Conservation (phyloP, 2,329 filamentous ascomycete genomes). For the Waltergamsia citrina region DNA sequence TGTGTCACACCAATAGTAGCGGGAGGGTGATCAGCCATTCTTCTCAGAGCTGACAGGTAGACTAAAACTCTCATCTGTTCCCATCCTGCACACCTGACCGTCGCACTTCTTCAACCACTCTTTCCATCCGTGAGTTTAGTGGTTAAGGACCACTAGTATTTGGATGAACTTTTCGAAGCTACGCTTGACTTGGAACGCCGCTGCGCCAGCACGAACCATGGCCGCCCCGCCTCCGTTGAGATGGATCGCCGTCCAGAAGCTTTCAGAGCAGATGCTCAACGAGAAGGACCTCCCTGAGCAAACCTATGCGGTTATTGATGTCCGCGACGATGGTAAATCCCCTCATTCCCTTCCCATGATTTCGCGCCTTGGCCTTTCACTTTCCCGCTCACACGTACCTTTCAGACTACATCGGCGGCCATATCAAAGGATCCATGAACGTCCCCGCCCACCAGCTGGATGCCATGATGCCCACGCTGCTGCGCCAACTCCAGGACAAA, state of each 20-base stretch:
- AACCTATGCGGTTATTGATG: constrained; percentile 71
- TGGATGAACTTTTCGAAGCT: not conserved
- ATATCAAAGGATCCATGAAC: constrained; percentile 72
- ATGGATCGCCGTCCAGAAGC: constrained; percentile 58
- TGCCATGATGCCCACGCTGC: constrained; percentile 69
- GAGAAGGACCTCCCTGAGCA: constrained; percentile 28
- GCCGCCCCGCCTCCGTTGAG: constrained; percentile 53
- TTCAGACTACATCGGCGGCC: constrained; percentile 89
- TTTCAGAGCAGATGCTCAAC: constrained; percentile 55
- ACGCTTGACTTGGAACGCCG: not conserved
- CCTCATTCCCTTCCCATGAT: constrained; percentile 1
- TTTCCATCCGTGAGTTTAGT: too few species aligned
- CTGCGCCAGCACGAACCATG: constrained; percentile 19
- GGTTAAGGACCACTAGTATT: too few species aligned
- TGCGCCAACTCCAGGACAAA: constrained; percentile 66
- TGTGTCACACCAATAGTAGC: too few species aligned
- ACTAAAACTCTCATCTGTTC: too few species aligned
- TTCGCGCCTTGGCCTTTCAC: too few species aligned
- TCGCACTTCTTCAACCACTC: too few species aligned
- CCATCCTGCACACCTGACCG: too few species aligned
- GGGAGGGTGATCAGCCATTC: too few species aligned
- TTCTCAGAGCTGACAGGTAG: too few species aligned
- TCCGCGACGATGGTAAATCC: constrained; percentile 66
- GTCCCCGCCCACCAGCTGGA: constrained; percentile 67
- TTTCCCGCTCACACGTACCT: too few species aligned